Evolutionary conservation across 768 basidiomycete genomes (phyloP), one percentile per base, ranked within the genome.

Genomic region (Boletus huronensis): DNA sequence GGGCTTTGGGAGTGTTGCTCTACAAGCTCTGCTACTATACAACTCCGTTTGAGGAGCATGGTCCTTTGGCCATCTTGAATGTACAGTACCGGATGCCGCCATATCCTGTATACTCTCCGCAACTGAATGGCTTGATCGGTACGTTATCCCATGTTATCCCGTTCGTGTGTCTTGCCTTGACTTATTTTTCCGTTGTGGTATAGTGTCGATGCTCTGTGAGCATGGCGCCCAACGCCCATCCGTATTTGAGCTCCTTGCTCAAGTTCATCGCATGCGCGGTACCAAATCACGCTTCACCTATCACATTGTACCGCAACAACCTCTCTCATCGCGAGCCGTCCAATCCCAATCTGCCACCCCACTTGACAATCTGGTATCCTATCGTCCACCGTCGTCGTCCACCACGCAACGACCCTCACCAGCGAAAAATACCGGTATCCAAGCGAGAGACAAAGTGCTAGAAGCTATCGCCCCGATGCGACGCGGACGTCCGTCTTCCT

Each of bases 11-110:
- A 23, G 94, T 98, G 16, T 75, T 99, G 55, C 79, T 99, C 14
- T 99, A 98, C 78, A 99, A 98, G 76, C 82, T 99, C 14, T 98
- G 97, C 71, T 99, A 98, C 74, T 99, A 99, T 71, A 99, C 95
- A 0, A 99, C 97, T 0, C 97, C 97, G 0, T 99, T 99, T 65
- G 97, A 99, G 71, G 96, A 98, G 66, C 94, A 98, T 62, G 96
- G 96, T 0, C 90, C 93, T 3, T 75, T 99, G 48, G 97, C 97
- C 3, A 98, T 98, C 58, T 78, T 98, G 58, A 98, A 98, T 65
- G 95, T 95, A 34, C 93, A 95, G 64, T 99, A 98, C 71, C 87
- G 86, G 60, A 89, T 90, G 44, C 93, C 93, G 2, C 82, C 90
- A 32, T 94, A 91, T 69, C 92, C 92, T 1, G 80, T 87, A 2